Base-by-base conservation (phyloP, 2,329 filamentous ascomycete genomes). In the Daldinia sp. region DNA sequence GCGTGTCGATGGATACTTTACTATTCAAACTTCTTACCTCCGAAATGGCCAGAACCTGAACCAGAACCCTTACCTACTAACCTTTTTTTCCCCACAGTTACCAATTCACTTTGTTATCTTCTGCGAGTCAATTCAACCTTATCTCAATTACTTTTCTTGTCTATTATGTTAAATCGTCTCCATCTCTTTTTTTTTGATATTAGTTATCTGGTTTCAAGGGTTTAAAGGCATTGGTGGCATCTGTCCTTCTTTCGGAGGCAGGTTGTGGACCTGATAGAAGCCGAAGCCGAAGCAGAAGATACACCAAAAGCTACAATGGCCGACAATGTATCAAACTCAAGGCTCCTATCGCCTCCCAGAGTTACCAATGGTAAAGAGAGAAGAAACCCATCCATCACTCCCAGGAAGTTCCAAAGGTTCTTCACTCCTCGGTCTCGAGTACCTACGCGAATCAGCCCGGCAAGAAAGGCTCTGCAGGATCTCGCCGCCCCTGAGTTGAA, bases 381-480 rank as follows among this genome's bases (percentile, higher is more conserved):
- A 69, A 81, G 83, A 18, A 81, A 83, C 63, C 83, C 86, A 3
- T 86, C 85, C 39, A 83, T 88, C 59, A 88, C 86, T 3, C 86
- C 86, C 63, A 79, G 85, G 70, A 87, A 85, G 74, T 88, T 88
- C 68, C 80, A 74, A 37, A 80, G 81, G 28, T 87, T 88, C 80
- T 88, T 87, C 69, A 85, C 85, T 9, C 85, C 85, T 18, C 81
- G 84, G 23, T 80, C 81, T 13, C 78, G 80, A 58, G 79, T 81
- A 30, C 78, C 81, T 1, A 75, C 78, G 12, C 73, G 79, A 37
- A 78, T 77, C 18, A 82, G 79, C 61, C 78, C 80, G 4, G 81
- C 79, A 54, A 78, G 82, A 41, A 77, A 75, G 60, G 82, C 81
- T 4, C 78, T 84, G 23, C 76, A 77, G 35, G 81, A 83, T 59